Conservation (phyloP, 169 alveolate species). For the Besnoitia besnoiti region DNA sequence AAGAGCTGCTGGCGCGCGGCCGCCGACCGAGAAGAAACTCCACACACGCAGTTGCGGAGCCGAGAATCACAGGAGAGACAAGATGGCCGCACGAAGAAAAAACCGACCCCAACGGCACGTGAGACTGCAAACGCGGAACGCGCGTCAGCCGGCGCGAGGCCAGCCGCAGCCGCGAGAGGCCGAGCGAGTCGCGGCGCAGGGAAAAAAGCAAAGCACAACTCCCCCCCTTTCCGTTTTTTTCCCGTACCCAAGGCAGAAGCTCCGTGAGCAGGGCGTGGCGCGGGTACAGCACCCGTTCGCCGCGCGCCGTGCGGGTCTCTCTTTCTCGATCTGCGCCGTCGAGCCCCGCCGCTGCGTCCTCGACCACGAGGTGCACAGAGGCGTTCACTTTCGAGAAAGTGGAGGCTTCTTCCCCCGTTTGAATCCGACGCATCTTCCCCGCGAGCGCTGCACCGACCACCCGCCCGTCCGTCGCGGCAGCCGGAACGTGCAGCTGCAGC, state of each 20-base stretch:
- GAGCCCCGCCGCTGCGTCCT: neutral
- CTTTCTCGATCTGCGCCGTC: neutral
- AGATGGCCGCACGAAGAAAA: neutral
- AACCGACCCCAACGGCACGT: neutral
- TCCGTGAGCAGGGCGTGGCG: neutral
- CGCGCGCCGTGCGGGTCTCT: no score
- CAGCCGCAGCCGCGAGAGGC: neutral
- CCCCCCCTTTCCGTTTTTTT: neutral
- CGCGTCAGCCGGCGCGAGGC: neutral
- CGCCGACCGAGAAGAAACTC: neutral
- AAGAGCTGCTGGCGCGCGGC: neutral
- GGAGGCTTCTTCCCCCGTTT: neutral
- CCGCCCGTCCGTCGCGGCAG: neutral
- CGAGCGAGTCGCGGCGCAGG: no score
- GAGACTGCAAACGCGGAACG: neutral
- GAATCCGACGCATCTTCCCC: neutral
- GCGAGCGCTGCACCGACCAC: neutral
- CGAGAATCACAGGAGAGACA: no score
- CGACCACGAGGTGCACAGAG: neutral
- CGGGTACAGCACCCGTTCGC: neutral
- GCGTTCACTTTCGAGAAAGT: neutral
- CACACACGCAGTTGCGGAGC: no score
- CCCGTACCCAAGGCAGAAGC: slow-evolving; percentile 4
- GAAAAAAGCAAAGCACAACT: no score
- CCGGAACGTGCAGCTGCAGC: neutral